phyloP scores from a whole-genome alignment of 2,329 filamentous ascomycete species.

The Didymella exigua region DNA sequence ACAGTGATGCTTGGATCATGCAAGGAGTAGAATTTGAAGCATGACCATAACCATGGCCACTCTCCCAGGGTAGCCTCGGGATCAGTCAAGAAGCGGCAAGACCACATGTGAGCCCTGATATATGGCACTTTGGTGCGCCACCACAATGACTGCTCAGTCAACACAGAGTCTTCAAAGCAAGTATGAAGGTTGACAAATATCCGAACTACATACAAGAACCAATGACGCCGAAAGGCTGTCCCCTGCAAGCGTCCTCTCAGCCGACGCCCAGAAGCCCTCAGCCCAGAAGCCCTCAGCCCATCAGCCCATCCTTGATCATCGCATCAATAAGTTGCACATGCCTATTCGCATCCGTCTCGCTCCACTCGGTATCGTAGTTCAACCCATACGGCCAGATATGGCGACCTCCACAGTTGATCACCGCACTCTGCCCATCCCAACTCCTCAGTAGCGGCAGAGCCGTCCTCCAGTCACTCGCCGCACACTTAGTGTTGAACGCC shows the following conservation, averaged over 20 bases:
- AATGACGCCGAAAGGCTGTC: too few relatives aligned
- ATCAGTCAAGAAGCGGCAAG: too few relatives aligned
- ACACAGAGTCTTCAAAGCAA: too few relatives aligned
- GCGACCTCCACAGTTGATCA: slow-evolving; percentile 40
- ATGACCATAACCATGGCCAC: too few relatives aligned
- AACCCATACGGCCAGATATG: slow-evolving; percentile 47
- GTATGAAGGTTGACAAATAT: too few relatives aligned
- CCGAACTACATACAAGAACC: background rate
- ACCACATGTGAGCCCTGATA: too few relatives aligned
- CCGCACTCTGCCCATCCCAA: slow-evolving; percentile 32
- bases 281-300: background rate
- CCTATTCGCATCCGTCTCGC: slow-evolving; percentile 42
- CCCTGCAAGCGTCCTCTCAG: too few relatives aligned
- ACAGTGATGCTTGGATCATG: too few relatives aligned
- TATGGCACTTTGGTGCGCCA: too few relatives aligned
- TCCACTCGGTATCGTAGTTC: slow-evolving; percentile 46
- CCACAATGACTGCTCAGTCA: too few relatives aligned
- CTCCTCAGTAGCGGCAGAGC: slow-evolving; percentile 39
- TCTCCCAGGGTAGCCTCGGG: too few relatives aligned
- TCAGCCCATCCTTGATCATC: slow-evolving; percentile 39
- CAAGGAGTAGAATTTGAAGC: too few relatives aligned
- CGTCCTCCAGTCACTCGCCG: slow-evolving; percentile 40
- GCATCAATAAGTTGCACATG: slow-evolving; percentile 43
- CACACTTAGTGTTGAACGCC: slow-evolving; percentile 38
- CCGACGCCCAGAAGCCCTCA: background rate